Evolutionary conservation across 441 rosid genomes (phyloP).

Genomic region (Euphorbia celastroides): DNA sequence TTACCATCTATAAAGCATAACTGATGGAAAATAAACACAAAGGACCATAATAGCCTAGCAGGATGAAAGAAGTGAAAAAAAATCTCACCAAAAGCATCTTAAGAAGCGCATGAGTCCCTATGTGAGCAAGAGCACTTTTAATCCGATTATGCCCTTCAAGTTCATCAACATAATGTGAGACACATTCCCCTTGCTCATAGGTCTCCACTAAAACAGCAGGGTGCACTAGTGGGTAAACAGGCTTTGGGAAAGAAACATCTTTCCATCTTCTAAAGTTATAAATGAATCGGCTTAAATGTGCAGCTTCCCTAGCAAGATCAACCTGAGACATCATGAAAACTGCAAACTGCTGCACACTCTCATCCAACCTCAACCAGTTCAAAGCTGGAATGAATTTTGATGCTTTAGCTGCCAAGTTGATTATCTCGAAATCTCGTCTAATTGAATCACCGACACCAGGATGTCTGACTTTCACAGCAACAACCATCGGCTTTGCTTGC

Average conservation of each 20-base stretch:
- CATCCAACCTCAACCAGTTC: slow-evolving; percentile 95
- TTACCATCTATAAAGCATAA: background rate
- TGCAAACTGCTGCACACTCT: slow-evolving; percentile 94
- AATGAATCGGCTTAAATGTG: slow-evolving; percentile 91
- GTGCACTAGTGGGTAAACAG: slow-evolving; percentile 96
- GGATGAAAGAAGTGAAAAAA: background rate
- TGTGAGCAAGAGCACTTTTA: slow-evolving; percentile 89
- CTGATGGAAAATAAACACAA: background rate
- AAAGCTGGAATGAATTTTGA: slow-evolving; percentile 75
- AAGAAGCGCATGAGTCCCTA: slow-evolving; percentile 96
- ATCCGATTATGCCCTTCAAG: slow-evolving; percentile 66
- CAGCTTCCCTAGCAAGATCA: slow-evolving; percentile 99
- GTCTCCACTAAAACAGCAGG: slow-evolving; percentile 99
- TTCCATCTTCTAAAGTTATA: slow-evolving; percentile 95
- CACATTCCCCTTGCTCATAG: slow-evolving; percentile 94
- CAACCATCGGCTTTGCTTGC: slow-evolving; percentile 62
- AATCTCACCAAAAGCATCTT: slow-evolving; percentile 95
- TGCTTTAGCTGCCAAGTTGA: slow-evolving; percentile 71
- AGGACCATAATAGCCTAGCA: background rate
- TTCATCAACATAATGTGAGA: slow-evolving; percentile 79
- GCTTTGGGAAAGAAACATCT: slow-evolving; percentile 98
- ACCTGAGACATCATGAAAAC: slow-evolving; percentile 99
- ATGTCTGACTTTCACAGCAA: slow-evolving; percentile 99
- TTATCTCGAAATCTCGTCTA: slow-evolving; percentile 86
- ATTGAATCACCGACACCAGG: slow-evolving; percentile 99